phyloP scores from a whole-genome alignment of 306 rosid species.

The Cucurbita moschata region DNA sequence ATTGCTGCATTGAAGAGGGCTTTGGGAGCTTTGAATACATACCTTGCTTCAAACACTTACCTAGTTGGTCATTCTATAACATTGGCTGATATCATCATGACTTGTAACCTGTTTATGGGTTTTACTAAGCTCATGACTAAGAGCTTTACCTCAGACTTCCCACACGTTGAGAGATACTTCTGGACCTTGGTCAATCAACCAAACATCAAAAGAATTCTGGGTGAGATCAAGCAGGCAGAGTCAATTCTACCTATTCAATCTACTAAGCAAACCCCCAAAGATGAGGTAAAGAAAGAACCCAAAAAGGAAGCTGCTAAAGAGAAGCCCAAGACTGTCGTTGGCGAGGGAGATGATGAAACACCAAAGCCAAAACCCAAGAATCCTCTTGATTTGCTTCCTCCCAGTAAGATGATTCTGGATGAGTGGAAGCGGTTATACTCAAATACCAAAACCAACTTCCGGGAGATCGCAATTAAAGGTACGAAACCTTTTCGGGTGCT shows the following conservation, averaged over 20 bases:
- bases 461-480: constrained; percentile 90
- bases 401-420: constrained; percentile 76
- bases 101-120: constrained; percentile 30
- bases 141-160: constrained; percentile 75
- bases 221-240: constrained; percentile 58
- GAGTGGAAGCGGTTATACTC: constrained; percentile 90
- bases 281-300: constrained; percentile 41
- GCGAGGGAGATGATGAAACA: constrained; percentile 31
- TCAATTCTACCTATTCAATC: constrained; percentile 35
- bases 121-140: constrained; percentile 28
- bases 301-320: constrained; percentile 4
- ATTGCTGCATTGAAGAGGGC: constrained; percentile 48
- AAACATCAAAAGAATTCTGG: constrained; percentile 49
- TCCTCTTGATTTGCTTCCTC: constrained; percentile 79
- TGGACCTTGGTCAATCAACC: constrained; percentile 89
- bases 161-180: constrained; percentile 83
- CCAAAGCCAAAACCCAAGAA: constrained; percentile 70
- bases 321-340: constrained; percentile 31
- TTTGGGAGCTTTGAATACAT: constrained; percentile 34
- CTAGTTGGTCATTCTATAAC: constrained; percentile 73
- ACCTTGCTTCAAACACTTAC: constrained; percentile 61
- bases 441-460: constrained; percentile 78
- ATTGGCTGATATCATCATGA: constrained; percentile 54
- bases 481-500: not conserved
- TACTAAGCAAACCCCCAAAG: constrained; percentile 24